Base-by-base conservation (phyloP, 352 stramenopile species). In the Elongisporangium undulatum region DNA sequence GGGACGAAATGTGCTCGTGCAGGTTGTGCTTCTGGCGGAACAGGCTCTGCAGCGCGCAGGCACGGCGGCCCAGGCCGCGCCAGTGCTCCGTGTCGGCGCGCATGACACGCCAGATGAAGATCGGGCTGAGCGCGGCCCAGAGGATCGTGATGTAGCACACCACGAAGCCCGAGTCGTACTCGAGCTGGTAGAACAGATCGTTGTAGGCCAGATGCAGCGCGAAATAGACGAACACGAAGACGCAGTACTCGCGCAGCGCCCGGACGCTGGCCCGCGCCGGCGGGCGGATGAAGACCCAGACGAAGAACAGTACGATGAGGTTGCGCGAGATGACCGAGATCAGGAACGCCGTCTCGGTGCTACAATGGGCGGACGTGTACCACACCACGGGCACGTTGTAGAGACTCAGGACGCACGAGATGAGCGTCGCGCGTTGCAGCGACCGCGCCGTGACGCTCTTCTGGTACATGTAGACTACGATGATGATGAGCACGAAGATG, bases 1-100 rank as follows among this genome's bases (percentile, higher is more conserved):
- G 62, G 2, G 78, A 85, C n/a, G 80, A 90, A 15, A 85, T 70
- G 2, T 70, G 69, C 24, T 89, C 79, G 22, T 83, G 63, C 3
- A 88, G 60, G 12, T 75, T 68, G 50, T 79, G 63, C 41, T 82
- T 85, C 49, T 79, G 70, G 57, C 68, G 57, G 51, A 88, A 87
- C 1, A 84, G 52, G 0, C 53, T 66, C 51, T 93, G 84, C 0
- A 92, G 66, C 24, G 67, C 59, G 7, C 78, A 76, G 0, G 82
- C 84, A 29, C 82, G 78, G 26, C 72, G 62, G 12, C 80, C 79
- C 0, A 94, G 58, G 2, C 83, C 81, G 20, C 83, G 72, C 83
- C 83, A 93, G 59, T 93, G 71, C 50, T 77, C 73, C 8, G 83
- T 93, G 53, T 93, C 83, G 3, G 83, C 83, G 20, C 74, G 77